A percentile compares a stretch with the other conserved stretches of the same genome.
These are phyloP conservation scores for Dactylonectria estremocensis DNA, from an alignment of 2,329 filamentous ascomycete species.

Conservation along the genomic window DNA sequence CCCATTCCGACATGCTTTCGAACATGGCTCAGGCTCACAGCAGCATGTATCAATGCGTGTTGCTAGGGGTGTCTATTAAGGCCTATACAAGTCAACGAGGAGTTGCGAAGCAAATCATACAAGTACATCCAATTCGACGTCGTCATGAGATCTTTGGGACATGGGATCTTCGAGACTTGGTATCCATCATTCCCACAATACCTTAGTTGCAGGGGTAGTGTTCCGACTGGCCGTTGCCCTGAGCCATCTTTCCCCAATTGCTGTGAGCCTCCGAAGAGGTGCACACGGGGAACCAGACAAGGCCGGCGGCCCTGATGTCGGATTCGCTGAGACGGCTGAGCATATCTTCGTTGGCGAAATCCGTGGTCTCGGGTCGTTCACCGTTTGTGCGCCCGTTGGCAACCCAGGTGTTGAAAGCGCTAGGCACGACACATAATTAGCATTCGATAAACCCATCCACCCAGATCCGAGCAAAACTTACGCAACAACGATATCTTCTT, in stretches of 20 bases:
- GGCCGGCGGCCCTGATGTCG: conserved; percentile 14
- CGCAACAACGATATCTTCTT: conserved; percentile 12
- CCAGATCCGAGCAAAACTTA: conserved; percentile 7
- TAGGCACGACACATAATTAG: background rate
- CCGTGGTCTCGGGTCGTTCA: background rate
- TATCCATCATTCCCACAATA: background rate
- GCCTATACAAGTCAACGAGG: background rate
- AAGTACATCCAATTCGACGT: background rate
- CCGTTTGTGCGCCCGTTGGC: conserved; percentile 13
- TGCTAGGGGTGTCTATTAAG: background rate
- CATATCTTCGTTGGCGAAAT: conserved; percentile 12
- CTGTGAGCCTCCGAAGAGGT: conserved; percentile 15
- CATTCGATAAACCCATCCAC: background rate
- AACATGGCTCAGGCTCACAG: too few relatives aligned
- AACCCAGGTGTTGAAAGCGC: conserved; percentile 17
- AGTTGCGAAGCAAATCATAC: background rate
- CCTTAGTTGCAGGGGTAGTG: conserved; percentile 26
- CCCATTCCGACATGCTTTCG: too few relatives aligned
- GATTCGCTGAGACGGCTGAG: background rate
- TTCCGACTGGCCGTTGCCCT: conserved; percentile 4
- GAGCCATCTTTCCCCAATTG: conserved; percentile 7
- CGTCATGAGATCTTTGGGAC: background rate
- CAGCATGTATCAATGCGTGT: background rate
- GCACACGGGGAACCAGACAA: conserved; percentile 10
- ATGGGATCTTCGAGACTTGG: too few relatives aligned